Percentiles rank a stretch among this genome's conserved stretches.
Evolutionary conservation across 2,329 filamentous ascomycete species (phyloP).

Genomic region (Stagonosporopsis vannaccii): DNA sequence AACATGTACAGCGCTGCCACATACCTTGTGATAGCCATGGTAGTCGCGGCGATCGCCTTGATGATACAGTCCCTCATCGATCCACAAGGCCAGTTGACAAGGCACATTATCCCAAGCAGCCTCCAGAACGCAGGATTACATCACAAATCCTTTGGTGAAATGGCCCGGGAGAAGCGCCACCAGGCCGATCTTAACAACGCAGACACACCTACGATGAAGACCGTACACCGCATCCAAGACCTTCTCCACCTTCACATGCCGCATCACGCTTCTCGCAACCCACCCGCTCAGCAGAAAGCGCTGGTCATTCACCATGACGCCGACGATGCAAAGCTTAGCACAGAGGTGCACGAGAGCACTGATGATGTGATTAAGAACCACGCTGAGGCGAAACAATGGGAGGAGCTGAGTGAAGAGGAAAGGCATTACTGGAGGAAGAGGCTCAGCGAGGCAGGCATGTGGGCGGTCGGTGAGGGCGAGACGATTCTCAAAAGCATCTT

Average conservation of each 20-base stretch:
- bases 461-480: constrained; percentile 81
- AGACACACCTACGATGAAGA: constrained; percentile 35
- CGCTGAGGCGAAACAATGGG: constrained; percentile 68
- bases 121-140: constrained; percentile 51
- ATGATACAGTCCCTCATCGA: constrained; percentile 68
- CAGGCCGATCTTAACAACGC: constrained; percentile 34
- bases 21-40: constrained; percentile 63
- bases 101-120: constrained; percentile 59
- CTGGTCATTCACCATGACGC: constrained; percentile 52
- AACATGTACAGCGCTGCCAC: constrained; percentile 61
- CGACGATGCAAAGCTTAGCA: constrained; percentile 48
- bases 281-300: constrained; percentile 43
- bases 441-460: constrained; percentile 75
- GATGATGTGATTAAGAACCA: constrained; percentile 49
- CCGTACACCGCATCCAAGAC: constrained; percentile 43
- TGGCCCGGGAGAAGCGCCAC: constrained; percentile 35
- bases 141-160: constrained; percentile 40
- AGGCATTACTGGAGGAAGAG: constrained; percentile 72
- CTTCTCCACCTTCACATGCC: constrained; percentile 39
- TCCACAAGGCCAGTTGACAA: constrained; percentile 56
- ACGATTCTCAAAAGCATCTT: constrained; percentile 77
- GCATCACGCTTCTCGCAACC: constrained; percentile 17
- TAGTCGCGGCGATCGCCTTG: constrained; percentile 69
- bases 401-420: constrained; percentile 70
- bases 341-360: constrained; percentile 49